Base-by-base conservation (phyloP, 23 red algal genomes). In the Porphyridium purpureum region DNA sequence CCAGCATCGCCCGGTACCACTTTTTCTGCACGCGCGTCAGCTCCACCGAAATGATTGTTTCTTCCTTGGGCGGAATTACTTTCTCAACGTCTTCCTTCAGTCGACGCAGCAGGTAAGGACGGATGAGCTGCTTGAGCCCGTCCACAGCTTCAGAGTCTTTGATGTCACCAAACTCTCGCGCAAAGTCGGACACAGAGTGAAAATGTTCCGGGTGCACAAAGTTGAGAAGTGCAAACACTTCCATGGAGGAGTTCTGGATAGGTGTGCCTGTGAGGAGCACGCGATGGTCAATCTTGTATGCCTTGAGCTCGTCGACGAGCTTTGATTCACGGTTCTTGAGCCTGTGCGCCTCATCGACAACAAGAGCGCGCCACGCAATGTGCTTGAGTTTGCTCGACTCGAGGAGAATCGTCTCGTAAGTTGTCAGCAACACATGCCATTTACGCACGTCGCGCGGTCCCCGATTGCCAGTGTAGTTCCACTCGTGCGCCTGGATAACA, bases 21-120 rank as follows among this genome's bases (percentile, higher is more conserved):
- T 81, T 67, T 46, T 81, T 81, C 62, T 81, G 75, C 7, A 56
- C 62, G 26, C 75, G 62, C 0, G 75, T 81, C 31, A 81, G 62
- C 52, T 81, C 75, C 1, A 81, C 75, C 15, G 29, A 56, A 2
- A 81, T 50, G 15, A 81, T 67, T 14, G 75, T 81, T 49, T 81
- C 75, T 48, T 81, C 75, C 14, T 81, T 81, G 21, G 75, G 75
- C 48, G 75, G 75, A 11, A 81, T 81, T 11, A 29, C 38, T 29
- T 60, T 73, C 65, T 81, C 75, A 5, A 81, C 75, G 42, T 81
- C 75, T 63, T 81, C 75, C 29, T 81, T 81, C 61, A 61, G 33
- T 14, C 75, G 59, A 0, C 75, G 75, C 3, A 81, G 29, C 49
- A 81, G 48, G 42, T 72, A 81, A 8, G 75, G 75, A 2, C 75